Percentiles rank a stretch among this genome's conserved stretches.
Conservation (phyloP, 371 early-diverging fungal genomes). For the Mortierella sp. region DNA sequence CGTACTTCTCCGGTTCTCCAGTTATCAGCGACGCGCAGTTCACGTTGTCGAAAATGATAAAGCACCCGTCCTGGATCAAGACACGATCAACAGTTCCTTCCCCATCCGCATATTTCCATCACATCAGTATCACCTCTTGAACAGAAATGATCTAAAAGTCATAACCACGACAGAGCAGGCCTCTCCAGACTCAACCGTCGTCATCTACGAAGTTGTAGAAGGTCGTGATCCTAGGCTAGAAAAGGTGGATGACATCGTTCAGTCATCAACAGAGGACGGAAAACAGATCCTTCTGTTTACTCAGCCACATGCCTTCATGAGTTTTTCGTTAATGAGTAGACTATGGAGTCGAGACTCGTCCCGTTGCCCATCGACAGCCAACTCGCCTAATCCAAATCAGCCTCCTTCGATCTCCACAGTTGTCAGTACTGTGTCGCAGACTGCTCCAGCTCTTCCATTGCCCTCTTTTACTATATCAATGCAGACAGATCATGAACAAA, state of each 20-base stretch:
- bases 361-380: constrained; percentile 2
- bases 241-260: not conserved
- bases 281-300: constrained; percentile 4
- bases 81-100: constrained; percentile 25
- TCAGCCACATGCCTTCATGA: constrained; percentile 16
- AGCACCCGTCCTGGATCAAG: constrained; percentile 15
- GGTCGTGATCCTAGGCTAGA: not conserved
- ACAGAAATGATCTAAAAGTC: constrained; percentile 4
- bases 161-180: not conserved
- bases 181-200: not conserved
- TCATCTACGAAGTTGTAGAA: not conserved
- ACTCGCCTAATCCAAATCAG: constrained; percentile 22
- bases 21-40: not conserved
- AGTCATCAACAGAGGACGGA: not conserved
- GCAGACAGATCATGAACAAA: not conserved
- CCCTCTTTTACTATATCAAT: not conserved
- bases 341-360: constrained; percentile 29
- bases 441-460: not conserved
- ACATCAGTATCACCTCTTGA: constrained; percentile 6
- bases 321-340: constrained; percentile 8
- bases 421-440: constrained; percentile 8
- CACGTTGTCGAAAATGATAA: constrained; percentile 8
- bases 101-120: constrained; percentile 42
- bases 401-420: constrained; percentile 5
- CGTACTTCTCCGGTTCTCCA: constrained; percentile 11